A percentile compares a stretch with the other conserved stretches of the same genome.
These are phyloP conservation scores for Trichophyton schoenleinii DNA, from an alignment of 2,329 filamentous ascomycete genomes.

Conservation along the genomic window DNA sequence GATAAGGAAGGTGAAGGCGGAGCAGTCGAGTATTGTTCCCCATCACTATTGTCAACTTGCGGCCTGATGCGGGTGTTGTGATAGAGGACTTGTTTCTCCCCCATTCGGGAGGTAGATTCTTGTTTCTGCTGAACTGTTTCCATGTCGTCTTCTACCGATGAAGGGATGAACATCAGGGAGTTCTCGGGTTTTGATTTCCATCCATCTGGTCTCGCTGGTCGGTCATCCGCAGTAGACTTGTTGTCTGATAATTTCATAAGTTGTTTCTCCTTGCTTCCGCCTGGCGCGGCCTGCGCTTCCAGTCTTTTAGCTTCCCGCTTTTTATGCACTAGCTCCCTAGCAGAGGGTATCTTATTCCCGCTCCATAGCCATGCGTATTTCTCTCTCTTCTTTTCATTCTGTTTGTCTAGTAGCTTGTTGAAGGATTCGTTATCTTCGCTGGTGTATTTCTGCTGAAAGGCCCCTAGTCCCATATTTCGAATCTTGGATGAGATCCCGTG, in stretches of 20 bases:
- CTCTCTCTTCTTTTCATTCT: constrained; percentile 71
- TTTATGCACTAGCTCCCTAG: constrained; percentile 48
- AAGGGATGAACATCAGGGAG: constrained; percentile 63
- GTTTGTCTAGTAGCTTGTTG: constrained; percentile 78
- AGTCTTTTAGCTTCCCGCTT: constrained; percentile 55
- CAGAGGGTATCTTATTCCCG: constrained; percentile 63
- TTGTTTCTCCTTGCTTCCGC: constrained; percentile 46
- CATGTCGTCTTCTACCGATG: constrained; percentile 40
- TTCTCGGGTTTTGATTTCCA: constrained; percentile 70
- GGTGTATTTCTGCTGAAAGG: constrained; percentile 87
- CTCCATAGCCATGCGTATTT: constrained; percentile 85
- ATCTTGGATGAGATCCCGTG: constrained; percentile 30
- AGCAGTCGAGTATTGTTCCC: constrained; percentile 28
- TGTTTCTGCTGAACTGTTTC: constrained; percentile 54
- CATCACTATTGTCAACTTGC: constrained; percentile 5
- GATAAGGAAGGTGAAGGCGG: constrained; percentile 74
- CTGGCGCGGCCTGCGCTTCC: constrained; percentile 48
- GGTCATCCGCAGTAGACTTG: constrained; percentile 42
- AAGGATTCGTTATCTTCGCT: constrained; percentile 98
- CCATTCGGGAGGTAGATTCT: constrained; percentile 58
- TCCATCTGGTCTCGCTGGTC: constrained; percentile 62
- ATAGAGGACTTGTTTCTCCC: constrained; percentile 66
- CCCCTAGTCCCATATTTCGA: constrained; percentile 62
- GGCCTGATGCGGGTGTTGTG: constrained; percentile 67
- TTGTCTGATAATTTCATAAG: constrained; percentile 34